A percentile compares a stretch with the other conserved stretches of the same genome.
phyloP scores from a whole-genome alignment of 257 asterid genomes.

The Primulina eburnea region DNA sequence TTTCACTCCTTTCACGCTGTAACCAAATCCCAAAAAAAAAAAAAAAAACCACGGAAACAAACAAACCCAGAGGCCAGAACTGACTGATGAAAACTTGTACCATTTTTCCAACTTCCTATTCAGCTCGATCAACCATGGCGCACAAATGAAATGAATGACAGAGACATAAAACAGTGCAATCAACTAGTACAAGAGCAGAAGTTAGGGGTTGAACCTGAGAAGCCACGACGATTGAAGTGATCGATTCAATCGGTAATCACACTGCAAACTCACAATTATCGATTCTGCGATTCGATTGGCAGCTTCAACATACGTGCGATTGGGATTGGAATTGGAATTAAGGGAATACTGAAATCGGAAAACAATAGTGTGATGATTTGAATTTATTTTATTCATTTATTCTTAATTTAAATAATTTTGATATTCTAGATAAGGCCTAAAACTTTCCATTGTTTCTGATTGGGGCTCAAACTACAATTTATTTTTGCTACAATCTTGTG shows the following conservation, averaged over 20 bases:
- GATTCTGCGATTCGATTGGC: background rate
- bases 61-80: background rate
- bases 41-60: background rate
- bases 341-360: background rate
- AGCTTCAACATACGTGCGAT: background rate
- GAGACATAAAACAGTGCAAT: background rate
- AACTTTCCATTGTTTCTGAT: too few relatives aligned
- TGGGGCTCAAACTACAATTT: too few relatives aligned
- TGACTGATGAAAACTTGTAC: background rate
- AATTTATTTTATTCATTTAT: too few relatives aligned
- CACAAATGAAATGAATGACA: too few relatives aligned
- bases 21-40: background rate
- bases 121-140: background rate
- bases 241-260: background rate
- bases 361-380: background rate
- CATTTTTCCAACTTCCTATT: background rate
- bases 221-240: background rate
- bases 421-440: too few relatives aligned
- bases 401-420: too few relatives aligned
- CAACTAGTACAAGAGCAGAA: background rate
- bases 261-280: background rate
- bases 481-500: too few relatives aligned
- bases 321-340: background rate
- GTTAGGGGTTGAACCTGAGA: background rate
- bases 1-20: background rate